Conservation (phyloP, 352 stramenopile species). For the Globisporangium alternatum region DNA sequence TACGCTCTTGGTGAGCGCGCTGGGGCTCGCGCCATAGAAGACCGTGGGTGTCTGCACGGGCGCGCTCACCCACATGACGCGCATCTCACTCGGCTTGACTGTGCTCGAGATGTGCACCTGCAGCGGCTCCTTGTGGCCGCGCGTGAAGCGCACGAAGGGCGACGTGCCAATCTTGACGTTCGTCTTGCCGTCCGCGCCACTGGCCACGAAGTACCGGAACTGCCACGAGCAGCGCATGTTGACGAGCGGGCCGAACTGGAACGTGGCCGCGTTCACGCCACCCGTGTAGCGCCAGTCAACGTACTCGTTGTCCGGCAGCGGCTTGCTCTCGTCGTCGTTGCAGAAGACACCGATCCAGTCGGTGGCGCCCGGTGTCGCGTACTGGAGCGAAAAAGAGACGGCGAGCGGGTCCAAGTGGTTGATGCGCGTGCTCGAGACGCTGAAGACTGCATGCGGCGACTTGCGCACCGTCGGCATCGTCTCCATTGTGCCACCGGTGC, state of each 20-base stretch:
- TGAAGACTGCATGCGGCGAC: constrained; percentile 6
- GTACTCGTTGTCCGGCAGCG: constrained; percentile 15
- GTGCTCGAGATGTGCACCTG: constrained; percentile 16
- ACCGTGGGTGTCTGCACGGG: constrained; percentile 35
- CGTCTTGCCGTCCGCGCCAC: constrained; percentile 18
- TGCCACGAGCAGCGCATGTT: constrained; percentile 31
- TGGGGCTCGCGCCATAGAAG: constrained; percentile 25
- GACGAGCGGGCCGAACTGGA: constrained; percentile 21
- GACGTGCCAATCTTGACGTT: constrained; percentile 23
- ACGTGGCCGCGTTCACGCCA: constrained; percentile 1
- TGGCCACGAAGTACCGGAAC: constrained; percentile 25
- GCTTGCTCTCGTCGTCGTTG: constrained; percentile 12
- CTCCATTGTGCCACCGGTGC: neutral
- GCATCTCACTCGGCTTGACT: constrained; percentile 28
- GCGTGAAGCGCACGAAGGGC: constrained; percentile 19
- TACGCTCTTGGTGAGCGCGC: neutral
- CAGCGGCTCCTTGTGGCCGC: constrained; percentile 26
- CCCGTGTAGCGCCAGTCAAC: constrained; percentile 17
- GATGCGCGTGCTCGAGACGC: constrained; percentile 17
- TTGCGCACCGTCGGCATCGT: constrained; percentile 12
- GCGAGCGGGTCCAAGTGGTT: constrained; percentile 15
- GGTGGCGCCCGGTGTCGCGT: neutral
- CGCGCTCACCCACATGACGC: constrained; percentile 53
- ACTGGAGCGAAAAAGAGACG: constrained; percentile 16
- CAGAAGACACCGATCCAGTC: constrained; percentile 23